Base-by-base conservation (phyloP, 176 grass and related monocot species). In the Eragrostis curvula region DNA sequence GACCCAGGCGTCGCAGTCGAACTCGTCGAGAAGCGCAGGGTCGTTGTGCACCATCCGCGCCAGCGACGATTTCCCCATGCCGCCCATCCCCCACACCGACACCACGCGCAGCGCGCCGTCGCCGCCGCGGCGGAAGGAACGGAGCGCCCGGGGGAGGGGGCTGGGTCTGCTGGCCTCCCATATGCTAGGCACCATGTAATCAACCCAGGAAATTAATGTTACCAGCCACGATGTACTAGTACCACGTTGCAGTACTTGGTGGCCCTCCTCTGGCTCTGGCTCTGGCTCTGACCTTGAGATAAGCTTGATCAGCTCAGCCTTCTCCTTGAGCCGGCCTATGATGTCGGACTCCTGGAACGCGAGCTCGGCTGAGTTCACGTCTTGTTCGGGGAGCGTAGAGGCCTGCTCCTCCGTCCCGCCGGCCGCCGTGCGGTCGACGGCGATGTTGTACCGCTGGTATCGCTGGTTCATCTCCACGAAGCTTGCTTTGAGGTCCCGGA, bases 1-100 rank as follows among this genome's bases (percentile, higher is more conserved):
- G 30, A 89, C 67, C 88, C 83, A 89, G 10, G 83, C 78, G 71
- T 8, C 45, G 49, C 47, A 27, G 29, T 86, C 65, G 78, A 90
- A 90, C 11, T 7, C 8, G 8, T 77, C 45, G 24, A 82, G 12
- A 40, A 90, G 41, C 7, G 0, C 43, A 1, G 45, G 12, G 83
- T 79, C 72, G 44, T 81, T 45, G 32, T 75, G 43, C 53, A 77
- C 45, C 77, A 63, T 76, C 18, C 77, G 27, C 63, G 27, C 78
- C 66, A 85, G 27, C 47, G 78, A 71, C 17, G 82, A 81, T 42
- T 85, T 85, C 1, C 83, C 88, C 72, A 85, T 65, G 12, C 78
- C 83, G 21, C 78, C 83, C 78, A 85, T 77, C 18, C 83, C 87
- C 16, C 56, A 84, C 52, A 89, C 82, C 13, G 77, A 32, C 46